Percentiles rank a stretch among this genome's conserved stretches.
These are phyloP conservation scores for Leccinum barrowsii DNA, from an alignment of 768 basidiomycete species.

Conservation along the genomic window DNA sequence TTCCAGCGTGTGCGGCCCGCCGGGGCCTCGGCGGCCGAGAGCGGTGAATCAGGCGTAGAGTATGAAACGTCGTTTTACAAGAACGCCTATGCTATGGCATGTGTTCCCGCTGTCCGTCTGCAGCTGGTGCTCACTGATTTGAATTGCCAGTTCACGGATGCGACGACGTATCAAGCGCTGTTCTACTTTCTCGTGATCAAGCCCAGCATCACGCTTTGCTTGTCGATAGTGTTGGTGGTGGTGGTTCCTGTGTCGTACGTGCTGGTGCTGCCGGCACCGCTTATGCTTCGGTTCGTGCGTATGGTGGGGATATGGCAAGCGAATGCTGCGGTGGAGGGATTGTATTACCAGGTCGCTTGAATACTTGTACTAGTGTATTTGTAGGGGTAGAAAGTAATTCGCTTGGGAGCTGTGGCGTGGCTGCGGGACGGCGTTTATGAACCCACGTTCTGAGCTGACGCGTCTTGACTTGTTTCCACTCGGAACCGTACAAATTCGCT, in stretches of 20 bases:
- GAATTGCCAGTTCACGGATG: constrained; percentile 63
- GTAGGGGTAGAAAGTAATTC: not conserved
- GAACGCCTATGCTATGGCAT: constrained; percentile 77
- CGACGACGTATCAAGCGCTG: constrained; percentile 78
- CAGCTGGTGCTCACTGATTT: constrained; percentile 5
- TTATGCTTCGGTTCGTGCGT: constrained; percentile 60
- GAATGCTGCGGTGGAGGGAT: constrained; percentile 74
- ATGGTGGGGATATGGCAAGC: constrained; percentile 80
- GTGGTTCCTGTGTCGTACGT: constrained; percentile 56
- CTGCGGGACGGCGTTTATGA: constrained; percentile 18
- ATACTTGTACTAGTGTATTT: not conserved
- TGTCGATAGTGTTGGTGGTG: constrained; percentile 52
- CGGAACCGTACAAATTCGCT: constrained; percentile 4
- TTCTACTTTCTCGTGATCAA: constrained; percentile 91
- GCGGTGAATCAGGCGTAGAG: constrained; percentile 36
- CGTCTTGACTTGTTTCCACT: constrained; percentile 35
- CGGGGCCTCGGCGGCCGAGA: constrained; percentile 48
- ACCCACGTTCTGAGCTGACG: constrained; percentile 32
- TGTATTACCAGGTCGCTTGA: constrained; percentile 39
- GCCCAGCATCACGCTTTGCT: constrained; percentile 69
- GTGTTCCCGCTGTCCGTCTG: constrained; percentile 18
- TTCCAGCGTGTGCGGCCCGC: constrained; percentile 62
- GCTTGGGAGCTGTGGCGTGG: constrained; percentile 32
- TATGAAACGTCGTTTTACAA: constrained; percentile 74
- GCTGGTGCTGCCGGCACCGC: constrained; percentile 65